Evolutionary conservation across 2,329 filamentous ascomycete genomes (phyloP).

Genomic region (Aspergillus neotritici): DNA sequence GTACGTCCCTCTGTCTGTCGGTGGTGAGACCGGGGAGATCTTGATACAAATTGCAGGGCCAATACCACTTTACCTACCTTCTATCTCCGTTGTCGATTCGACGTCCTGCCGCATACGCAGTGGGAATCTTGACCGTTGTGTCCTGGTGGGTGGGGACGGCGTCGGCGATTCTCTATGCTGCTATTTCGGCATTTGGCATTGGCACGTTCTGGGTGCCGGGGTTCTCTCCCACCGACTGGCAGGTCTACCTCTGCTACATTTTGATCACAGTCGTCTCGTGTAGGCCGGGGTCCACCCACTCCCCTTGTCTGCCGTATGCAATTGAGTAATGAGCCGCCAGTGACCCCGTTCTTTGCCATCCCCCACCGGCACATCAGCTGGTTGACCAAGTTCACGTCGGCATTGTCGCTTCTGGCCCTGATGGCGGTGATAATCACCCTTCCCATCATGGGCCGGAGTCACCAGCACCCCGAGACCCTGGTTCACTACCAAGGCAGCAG

Average conservation of each 20-base stretch:
- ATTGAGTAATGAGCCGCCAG: slow-evolving; percentile 2
- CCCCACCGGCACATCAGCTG: slow-evolving; percentile 1
- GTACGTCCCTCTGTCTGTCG: too few species aligned
- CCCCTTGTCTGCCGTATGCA: neutral
- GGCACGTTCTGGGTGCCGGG: slow-evolving; percentile 14
- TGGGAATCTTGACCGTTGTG: slow-evolving; percentile 22
- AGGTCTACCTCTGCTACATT: slow-evolving; percentile 20
- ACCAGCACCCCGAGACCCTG: slow-evolving; percentile 3
- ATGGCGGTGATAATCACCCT: neutral
- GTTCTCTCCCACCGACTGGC: slow-evolving; percentile 14
- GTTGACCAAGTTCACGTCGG: neutral
- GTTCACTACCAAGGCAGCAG: too few species aligned
- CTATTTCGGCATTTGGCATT: slow-evolving; percentile 8
- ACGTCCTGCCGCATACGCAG: slow-evolving; percentile 15
- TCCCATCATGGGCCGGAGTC: neutral
- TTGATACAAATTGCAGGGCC: too few species aligned
- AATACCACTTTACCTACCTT: slow-evolving; percentile 31
- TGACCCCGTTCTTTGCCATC: slow-evolving; percentile 1
- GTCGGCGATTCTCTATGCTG: slow-evolving; percentile 16
- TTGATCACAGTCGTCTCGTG: slow-evolving; percentile 7
- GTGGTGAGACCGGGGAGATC: too few species aligned
- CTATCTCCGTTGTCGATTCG: slow-evolving; percentile 11
- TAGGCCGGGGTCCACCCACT: neutral
- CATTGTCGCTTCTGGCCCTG: neutral
- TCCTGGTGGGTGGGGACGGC: slow-evolving; percentile 19